A percentile compares a stretch with the other conserved stretches of the same genome.
phyloP scores from a whole-genome alignment of 1,284 basidiomycete species.

The Irpex sp. region DNA sequence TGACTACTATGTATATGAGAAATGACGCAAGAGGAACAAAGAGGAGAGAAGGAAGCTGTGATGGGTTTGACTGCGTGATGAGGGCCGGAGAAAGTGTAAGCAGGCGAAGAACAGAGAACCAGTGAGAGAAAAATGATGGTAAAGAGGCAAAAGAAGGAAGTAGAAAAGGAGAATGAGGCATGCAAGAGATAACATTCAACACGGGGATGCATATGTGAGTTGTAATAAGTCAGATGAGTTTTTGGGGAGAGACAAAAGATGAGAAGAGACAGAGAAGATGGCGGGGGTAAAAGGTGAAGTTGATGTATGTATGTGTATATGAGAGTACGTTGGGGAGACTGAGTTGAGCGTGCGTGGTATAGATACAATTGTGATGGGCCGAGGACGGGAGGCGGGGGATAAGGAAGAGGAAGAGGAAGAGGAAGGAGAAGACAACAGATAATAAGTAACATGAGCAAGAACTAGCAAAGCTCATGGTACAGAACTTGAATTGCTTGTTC shows the following conservation, averaged over 20 bases:
- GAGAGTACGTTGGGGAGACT: neutral
- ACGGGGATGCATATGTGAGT: neutral
- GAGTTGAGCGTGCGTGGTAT: neutral
- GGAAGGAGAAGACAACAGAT: neutral
- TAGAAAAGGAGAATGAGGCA: neutral
- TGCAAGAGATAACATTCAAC: neutral
- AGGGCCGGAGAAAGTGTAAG: neutral
- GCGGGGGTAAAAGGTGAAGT: neutral
- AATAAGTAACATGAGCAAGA: no score
- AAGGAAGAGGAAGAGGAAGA: neutral
- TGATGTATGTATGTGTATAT: neutral
- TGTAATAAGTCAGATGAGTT: neutral
- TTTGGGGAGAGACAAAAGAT: neutral
- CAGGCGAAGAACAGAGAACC: neutral
- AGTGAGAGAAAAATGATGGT: neutral
- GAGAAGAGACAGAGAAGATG: neutral
- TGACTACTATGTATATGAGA: neutral
- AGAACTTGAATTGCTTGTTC: no score
- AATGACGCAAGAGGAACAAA: neutral
- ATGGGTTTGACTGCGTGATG: neutral
- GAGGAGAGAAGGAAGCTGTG: neutral
- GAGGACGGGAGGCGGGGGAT: neutral
- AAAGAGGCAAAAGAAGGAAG: neutral
- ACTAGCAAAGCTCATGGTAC: no score
- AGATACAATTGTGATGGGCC: neutral